phyloP scores from a whole-genome alignment of 768 basidiomycete genomes.

The Termitomyces bulborhizus region DNA sequence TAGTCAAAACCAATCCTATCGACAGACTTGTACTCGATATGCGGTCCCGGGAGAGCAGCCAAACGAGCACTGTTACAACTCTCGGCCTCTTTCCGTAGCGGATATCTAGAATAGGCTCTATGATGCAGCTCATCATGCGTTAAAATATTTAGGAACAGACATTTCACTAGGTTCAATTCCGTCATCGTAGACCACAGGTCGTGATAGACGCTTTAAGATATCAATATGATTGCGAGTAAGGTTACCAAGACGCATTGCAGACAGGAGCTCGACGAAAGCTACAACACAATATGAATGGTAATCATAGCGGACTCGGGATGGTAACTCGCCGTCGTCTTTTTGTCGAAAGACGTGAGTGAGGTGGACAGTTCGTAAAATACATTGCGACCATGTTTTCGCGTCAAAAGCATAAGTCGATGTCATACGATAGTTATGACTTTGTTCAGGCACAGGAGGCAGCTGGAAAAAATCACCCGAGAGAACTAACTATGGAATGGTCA shows the following conservation, averaged over 20 bases:
- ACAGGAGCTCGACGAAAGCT: constrained; percentile 83
- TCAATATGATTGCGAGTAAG: constrained; percentile 48
- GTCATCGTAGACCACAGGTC: constrained; percentile 58
- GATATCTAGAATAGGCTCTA: constrained; percentile 47
- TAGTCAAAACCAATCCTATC: constrained; percentile 41
- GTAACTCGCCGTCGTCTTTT: constrained; percentile 43
- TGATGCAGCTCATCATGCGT: background rate
- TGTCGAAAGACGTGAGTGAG: constrained; percentile 71
- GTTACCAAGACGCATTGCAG: constrained; percentile 77
- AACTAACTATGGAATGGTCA: constrained; percentile 40
- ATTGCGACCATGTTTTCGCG: constrained; percentile 50
- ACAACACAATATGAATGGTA: background rate
- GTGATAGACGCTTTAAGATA: constrained; percentile 47
- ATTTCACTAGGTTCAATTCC: constrained; percentile 79
- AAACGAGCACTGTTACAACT: constrained; percentile 62
- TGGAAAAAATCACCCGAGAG: constrained; percentile 80
- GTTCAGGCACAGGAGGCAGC: constrained; percentile 62
- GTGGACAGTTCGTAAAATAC: constrained; percentile 38
- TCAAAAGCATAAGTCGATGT: constrained; percentile 61
- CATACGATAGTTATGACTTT: constrained; percentile 29
- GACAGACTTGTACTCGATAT: constrained; percentile 29
- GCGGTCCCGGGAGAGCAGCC: constrained; percentile 33
- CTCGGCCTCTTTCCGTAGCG: constrained; percentile 73
- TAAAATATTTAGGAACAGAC: constrained; percentile 28
- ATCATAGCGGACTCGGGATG: background rate